Conservation (phyloP, 2,329 filamentous ascomycete species). For the Neurospora sp. region DNA sequence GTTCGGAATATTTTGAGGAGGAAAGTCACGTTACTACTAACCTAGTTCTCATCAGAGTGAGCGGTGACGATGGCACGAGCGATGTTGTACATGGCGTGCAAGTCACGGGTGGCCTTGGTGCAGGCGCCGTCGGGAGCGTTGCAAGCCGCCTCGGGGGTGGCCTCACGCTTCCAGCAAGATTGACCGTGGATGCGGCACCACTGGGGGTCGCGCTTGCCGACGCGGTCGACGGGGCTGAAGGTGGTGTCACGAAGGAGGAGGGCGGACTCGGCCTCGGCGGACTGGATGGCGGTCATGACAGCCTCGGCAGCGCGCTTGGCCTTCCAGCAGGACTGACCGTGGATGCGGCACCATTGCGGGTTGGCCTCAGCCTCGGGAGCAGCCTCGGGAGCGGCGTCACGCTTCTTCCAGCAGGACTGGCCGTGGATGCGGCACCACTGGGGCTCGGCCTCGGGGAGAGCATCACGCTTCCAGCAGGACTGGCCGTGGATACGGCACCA, state of each 20-base stretch:
- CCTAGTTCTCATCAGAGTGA: conserved; percentile 10
- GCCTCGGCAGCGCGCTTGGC: conserved; percentile 30
- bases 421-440: conserved; percentile 27
- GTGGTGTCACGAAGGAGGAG: conserved; percentile 20
- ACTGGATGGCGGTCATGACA: conserved; percentile 22
- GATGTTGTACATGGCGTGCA: conserved; percentile 24
- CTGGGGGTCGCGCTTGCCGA: conserved; percentile 16
- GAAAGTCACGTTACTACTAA: not conserved
- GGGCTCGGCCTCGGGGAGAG: conserved; percentile 4
- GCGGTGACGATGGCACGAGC: conserved; percentile 22
- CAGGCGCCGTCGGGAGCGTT: conserved; percentile 22
- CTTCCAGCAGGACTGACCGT: conserved; percentile 34
- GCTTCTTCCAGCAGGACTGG: conserved; percentile 30
- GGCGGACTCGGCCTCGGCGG: conserved; percentile 16
- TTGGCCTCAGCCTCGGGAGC: not conserved
- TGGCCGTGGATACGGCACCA: conserved; percentile 26
- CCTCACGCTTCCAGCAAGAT: conserved; percentile 28
- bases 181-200: too few species aligned
- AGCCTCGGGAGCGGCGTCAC: not conserved
- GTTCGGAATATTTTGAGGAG: not conserved
- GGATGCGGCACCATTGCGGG: conserved; percentile 9
- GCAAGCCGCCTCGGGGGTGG: conserved; percentile 22
- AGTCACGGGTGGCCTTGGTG: conserved; percentile 28
- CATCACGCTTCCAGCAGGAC: conserved; percentile 29
- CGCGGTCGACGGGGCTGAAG: conserved; percentile 25